Evolutionary conservation across 2,329 filamentous ascomycete genomes (phyloP).

Genomic region (Ophiostoma angusticollis): DNA sequence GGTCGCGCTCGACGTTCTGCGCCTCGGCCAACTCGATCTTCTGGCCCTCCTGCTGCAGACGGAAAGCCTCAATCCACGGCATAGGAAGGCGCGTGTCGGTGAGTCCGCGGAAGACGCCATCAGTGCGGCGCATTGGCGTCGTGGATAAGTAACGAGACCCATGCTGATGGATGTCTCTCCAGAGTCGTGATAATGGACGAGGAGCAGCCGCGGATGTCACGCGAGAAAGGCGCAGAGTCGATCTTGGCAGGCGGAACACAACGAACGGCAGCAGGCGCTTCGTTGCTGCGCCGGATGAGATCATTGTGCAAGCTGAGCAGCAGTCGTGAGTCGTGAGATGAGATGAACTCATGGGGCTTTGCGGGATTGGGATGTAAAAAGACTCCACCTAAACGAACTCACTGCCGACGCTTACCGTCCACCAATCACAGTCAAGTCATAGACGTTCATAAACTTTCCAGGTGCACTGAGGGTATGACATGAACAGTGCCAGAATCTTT

Average conservation of each 20-base stretch:
- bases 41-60: constrained; percentile 34
- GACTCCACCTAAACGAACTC: too few relatives aligned
- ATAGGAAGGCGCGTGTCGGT: constrained; percentile 27
- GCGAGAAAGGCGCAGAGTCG: too few relatives aligned
- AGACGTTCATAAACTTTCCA: too few relatives aligned
- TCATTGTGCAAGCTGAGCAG: background rate
- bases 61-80: constrained; percentile 58
- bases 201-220: too few relatives aligned
- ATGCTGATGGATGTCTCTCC: background rate
- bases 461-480: too few relatives aligned
- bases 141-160: constrained; percentile 3
- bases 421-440: too few relatives aligned
- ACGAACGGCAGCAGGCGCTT: background rate
- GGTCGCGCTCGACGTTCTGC: constrained; percentile 32
- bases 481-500: too few relatives aligned
- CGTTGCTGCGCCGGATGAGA: background rate
- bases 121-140: constrained; percentile 15
- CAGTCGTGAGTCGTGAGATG: background rate
- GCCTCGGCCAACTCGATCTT: constrained; percentile 16
- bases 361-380: too few relatives aligned
- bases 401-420: too few relatives aligned
- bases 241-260: too few relatives aligned
- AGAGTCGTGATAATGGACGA: too few relatives aligned
- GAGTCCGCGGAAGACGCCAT: constrained; percentile 26
- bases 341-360: background rate